Conservation (phyloP, 2,329 filamentous ascomycete species). For the Monosporascus ibericus region DNA sequence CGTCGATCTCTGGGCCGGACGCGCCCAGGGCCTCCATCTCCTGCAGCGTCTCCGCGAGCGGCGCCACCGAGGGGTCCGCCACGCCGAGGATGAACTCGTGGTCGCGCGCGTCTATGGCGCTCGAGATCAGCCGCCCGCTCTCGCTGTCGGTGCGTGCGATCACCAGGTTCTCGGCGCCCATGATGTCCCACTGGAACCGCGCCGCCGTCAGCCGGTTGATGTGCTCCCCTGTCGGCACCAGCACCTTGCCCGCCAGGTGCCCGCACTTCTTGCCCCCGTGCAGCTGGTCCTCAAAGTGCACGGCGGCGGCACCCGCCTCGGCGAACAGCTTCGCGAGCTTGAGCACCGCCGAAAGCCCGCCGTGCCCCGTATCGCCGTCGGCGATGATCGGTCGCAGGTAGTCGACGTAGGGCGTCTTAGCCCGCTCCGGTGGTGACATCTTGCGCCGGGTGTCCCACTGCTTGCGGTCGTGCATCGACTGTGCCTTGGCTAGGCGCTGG, state of each 20-base stretch:
- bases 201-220: conserved; percentile 91
- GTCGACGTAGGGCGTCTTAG: conserved; percentile 75
- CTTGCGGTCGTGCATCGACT: conserved; percentile 94
- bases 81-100: conserved; percentile 96
- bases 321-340: conserved; percentile 97
- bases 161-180: conserved; percentile 91
- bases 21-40: conserved; percentile 81
- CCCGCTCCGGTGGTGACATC: conserved; percentile 66
- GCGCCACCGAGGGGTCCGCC: conserved; percentile 64
- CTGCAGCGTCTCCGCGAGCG: conserved; percentile 83
- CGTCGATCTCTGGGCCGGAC: conserved; percentile 72
- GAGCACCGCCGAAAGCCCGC: conserved; percentile 83
- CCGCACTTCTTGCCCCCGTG: conserved; percentile 99
- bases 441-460: conserved; percentile 83
- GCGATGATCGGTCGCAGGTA: conserved; percentile 93
- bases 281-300: conserved; percentile 96
- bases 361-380: conserved; percentile 93
- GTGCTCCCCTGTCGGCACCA: conserved; percentile 90
- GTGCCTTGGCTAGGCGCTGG: conserved; percentile 90
- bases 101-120: conserved; percentile 86
- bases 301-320: conserved; percentile 90
- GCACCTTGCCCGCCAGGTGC: conserved; percentile 90
- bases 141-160: conserved; percentile 95
- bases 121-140: conserved; percentile 83
- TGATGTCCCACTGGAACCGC: conserved; percentile 96